phyloP scores from a whole-genome alignment of 2,329 filamentous ascomycete genomes.

The Xylaria sp. region DNA sequence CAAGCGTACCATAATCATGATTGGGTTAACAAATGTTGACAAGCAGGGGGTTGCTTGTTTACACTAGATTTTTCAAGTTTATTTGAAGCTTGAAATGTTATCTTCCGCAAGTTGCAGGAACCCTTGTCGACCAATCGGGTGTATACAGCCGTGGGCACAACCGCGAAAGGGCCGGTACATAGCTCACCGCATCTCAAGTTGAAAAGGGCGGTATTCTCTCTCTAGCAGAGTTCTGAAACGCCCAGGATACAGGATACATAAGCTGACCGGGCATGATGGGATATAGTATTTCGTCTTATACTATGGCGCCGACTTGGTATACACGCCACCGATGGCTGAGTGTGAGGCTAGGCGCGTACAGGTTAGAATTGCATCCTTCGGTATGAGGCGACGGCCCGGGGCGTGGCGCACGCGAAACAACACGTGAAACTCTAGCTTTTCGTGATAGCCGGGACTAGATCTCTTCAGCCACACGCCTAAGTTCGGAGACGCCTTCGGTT shows the following conservation, averaged over 20 bases:
- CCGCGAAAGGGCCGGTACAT: background rate
- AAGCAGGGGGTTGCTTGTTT: too few species aligned
- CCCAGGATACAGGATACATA: background rate
- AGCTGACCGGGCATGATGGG: too few species aligned
- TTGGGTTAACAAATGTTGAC: background rate
- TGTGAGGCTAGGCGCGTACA: background rate
- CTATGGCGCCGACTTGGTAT: background rate
- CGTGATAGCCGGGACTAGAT: too few species aligned
- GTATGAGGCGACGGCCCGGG: background rate
- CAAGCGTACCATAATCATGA: background rate
- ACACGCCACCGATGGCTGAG: background rate
- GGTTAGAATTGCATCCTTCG: background rate
- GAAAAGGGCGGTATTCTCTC: background rate
- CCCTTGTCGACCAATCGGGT: constrained; percentile 7
- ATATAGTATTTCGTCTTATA: too few species aligned
- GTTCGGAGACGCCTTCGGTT: too few species aligned
- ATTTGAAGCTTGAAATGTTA: too few species aligned
- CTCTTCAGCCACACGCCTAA: too few species aligned
- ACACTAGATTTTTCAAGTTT: too few species aligned
- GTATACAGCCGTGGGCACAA: background rate
- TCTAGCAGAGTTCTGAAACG: background rate
- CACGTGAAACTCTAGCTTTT: too few species aligned
- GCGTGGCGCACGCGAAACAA: too few species aligned
- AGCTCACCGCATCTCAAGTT: background rate
- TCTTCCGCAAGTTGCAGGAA: background rate